phyloP scores from a whole-genome alignment of 164 flowering plant species.

The Nymphaea colorata region DNA sequence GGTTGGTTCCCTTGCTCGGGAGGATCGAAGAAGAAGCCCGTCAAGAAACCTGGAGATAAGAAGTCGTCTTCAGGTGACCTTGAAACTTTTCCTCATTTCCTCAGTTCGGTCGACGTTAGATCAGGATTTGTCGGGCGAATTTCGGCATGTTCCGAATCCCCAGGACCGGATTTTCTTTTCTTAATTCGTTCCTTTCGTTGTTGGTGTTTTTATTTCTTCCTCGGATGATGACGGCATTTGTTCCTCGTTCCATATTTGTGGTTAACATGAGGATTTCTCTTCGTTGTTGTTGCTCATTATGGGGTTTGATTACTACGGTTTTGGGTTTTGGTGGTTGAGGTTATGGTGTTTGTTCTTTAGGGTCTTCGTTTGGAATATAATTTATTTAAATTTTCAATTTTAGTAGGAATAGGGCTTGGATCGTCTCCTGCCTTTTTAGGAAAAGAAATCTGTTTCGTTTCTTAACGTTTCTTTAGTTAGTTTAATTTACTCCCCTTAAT shows the following conservation, averaged over 20 bases:
- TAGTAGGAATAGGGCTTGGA: neutral
- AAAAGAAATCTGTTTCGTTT: neutral
- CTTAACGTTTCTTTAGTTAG: neutral
- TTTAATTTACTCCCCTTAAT: neutral
- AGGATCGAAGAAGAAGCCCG: slow-evolving; percentile 30
- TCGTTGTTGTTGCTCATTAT: too few species aligned
- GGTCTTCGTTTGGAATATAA: neutral
- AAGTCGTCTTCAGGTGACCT: slow-evolving; percentile 19
- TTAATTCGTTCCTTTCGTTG: neutral
- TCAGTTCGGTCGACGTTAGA: neutral
- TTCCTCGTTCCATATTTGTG: neutral
- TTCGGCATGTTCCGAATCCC: neutral
- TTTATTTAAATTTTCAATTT: too few species aligned
- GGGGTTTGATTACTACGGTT: neutral
- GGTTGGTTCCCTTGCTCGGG: slow-evolving; percentile 59
- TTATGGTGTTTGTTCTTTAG: neutral
- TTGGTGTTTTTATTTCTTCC: neutral
- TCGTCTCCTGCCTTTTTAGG: neutral
- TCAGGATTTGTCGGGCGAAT: neutral
- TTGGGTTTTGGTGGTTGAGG: neutral
- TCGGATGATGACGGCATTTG: neutral
- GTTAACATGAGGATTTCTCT: neutral
- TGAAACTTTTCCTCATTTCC: neutral
- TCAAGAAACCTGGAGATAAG: slow-evolving; percentile 32
- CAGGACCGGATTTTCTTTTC: neutral